Evolutionary conservation across 768 basidiomycete species (phyloP).

Genomic region (Leccinum boreale): DNA sequence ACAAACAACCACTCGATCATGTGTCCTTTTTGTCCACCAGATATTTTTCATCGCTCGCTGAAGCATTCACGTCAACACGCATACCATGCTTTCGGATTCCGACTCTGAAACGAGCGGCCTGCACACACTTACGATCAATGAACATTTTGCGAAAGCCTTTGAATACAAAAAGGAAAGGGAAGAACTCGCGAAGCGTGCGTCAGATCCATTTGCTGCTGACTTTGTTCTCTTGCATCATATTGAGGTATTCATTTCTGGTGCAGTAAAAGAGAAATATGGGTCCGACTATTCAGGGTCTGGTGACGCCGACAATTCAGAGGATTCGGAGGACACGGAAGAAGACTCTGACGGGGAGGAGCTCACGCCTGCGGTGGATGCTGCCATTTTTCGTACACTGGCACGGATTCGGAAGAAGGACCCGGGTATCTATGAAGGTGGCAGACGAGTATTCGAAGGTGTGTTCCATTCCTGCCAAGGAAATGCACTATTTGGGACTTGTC

Average conservation of each 20-base stretch:
- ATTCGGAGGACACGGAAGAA: constrained; percentile 78
- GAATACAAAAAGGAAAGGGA: constrained; percentile 82
- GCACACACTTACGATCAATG: constrained; percentile 63
- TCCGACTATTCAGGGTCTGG: constrained; percentile 51
- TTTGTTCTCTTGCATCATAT: not conserved
- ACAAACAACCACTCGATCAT: constrained; percentile 9
- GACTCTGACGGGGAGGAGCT: constrained; percentile 95
- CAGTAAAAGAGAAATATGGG: constrained; percentile 88
- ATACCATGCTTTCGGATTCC: constrained; percentile 45
- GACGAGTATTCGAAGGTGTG: constrained; percentile 79
- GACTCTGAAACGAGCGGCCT: constrained; percentile 44
- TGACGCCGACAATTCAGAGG: constrained; percentile 39
- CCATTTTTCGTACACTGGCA: constrained; percentile 87
- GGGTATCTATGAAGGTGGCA: constrained; percentile 70
- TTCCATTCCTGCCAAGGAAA: not conserved
- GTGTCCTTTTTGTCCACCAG: not conserved
- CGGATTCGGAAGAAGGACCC: constrained; percentile 83
- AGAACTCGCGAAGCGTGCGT: constrained; percentile 74
- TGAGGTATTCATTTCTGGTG: not conserved
- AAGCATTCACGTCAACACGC: not conserved
- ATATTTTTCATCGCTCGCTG: not conserved
- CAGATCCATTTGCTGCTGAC: not conserved
- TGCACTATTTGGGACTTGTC: not conserved
- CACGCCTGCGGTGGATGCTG: constrained; percentile 90
- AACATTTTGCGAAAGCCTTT: constrained; percentile 79